Evolutionary conservation across 192 early-diverging fungal genomes (phyloP), one percentile per base, ranked within the genome.

Genomic region (Linnemannia exigua): DNA sequence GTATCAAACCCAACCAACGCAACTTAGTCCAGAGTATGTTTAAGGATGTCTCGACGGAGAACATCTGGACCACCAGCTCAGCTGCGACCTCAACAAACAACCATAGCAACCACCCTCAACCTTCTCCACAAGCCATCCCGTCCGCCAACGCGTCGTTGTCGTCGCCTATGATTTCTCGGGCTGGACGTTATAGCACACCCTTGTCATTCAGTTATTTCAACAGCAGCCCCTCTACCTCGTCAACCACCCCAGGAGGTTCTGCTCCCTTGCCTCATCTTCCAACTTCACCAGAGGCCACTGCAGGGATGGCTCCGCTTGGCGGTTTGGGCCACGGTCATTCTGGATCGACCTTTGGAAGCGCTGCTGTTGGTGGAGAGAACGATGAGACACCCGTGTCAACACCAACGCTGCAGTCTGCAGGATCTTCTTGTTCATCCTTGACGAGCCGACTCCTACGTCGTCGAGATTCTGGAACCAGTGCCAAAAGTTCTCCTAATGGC

Each of bases 1-100:
- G 73, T 17, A 86, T 86, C 68, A 86, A 86, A 17, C 77, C 68
- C 0, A 80, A 75, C 17, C 84, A 86, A 37, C 37, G 74, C 1
- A 38, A 35, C 3, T 17, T 80, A 48, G 75, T 86, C 31, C 84
- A 86, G 51, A 86, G 33, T 33, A 76, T 86, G 77, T 86, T 86
- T 51, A 86, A 86, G 66, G 84, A 86, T 31, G 68, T 86, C 28
- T 86, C 78, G 36, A 50, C 77, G 6, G 79, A 86, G 33, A 54
- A 72, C 35, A 67, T 86, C n/a, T 86, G 84, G 84, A 86, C 84
- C 17, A 80, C 78, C 0, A 67, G n/a, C n/a, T n/a, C n/a, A n/a
- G n/a, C n/a, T n/a, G n/a, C 54, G 4, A 47, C 67, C 9, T 31
- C 44, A 66, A 15, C 47, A 52, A 72, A 28, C 41, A 44, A 44